Percentiles rank a stretch among this genome's conserved stretches.
These are phyloP conservation scores for Tylopilus plumbeoviolaceoides DNA, from an alignment of 768 basidiomycete species.

Conservation along the genomic window DNA sequence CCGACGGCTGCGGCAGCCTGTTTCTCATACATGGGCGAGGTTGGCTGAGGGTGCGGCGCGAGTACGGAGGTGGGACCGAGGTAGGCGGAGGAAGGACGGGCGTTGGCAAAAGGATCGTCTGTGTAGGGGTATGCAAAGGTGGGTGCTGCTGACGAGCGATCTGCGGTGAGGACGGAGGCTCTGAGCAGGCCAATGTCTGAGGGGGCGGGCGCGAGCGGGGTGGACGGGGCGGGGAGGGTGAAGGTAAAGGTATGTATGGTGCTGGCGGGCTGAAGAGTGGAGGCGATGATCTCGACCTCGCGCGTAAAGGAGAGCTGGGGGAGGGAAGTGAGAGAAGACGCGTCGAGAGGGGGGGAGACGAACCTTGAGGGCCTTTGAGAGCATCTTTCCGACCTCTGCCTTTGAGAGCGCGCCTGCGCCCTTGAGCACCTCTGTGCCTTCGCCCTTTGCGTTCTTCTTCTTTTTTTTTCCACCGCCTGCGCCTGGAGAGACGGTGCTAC, in stretches of 20 bases:
- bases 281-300: slow-evolving; percentile 91
- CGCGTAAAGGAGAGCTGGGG: slow-evolving; percentile 81
- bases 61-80: slow-evolving; percentile 73
- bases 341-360: slow-evolving; percentile 1
- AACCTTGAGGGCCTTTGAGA: slow-evolving; percentile 88
- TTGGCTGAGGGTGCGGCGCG: slow-evolving; percentile 29
- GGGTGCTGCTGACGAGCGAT: slow-evolving; percentile 59
- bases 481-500: slow-evolving; percentile 81
- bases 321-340: background rate
- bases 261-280: slow-evolving; percentile 89
- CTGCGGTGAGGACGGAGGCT: slow-evolving; percentile 66
- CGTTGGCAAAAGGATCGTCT: slow-evolving; percentile 65
- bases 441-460: slow-evolving; percentile 55
- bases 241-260: slow-evolving; percentile 93
- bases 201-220: slow-evolving; percentile 70
- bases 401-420: slow-evolving; percentile 79
- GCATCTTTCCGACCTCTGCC: slow-evolving; percentile 85
- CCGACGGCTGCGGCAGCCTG: slow-evolving; percentile 35
- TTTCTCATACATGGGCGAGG: slow-evolving; percentile 32
- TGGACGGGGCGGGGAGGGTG: slow-evolving; percentile 70
- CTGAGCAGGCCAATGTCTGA: slow-evolving; percentile 60
- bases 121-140: slow-evolving; percentile 72
- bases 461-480: slow-evolving; percentile 78
- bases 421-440: slow-evolving; percentile 54
- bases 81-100: slow-evolving; percentile 74